A percentile compares a stretch with the other conserved stretches of the same genome.
phyloP scores from a whole-genome alignment of 2,329 filamentous ascomycete genomes.

The Cadophora luteo-olivacea region DNA sequence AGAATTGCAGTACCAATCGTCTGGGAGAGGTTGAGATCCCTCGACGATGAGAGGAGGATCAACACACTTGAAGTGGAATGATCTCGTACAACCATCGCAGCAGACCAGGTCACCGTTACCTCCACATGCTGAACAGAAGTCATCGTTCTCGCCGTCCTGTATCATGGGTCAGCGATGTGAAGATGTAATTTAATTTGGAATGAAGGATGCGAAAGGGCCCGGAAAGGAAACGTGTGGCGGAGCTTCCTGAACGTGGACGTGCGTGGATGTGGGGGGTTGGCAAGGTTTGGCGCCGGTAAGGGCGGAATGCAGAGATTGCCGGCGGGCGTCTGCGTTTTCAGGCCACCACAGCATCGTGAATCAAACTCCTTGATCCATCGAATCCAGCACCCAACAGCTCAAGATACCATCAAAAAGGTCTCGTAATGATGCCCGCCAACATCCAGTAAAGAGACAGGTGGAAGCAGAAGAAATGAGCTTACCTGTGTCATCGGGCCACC shows the following conservation, averaged over 20 bases:
- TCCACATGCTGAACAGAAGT: slow-evolving; percentile 86
- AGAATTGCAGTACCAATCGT: slow-evolving; percentile 86
- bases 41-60: slow-evolving; percentile 70
- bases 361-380: slow-evolving; percentile 29
- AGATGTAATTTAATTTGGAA: slow-evolving; percentile 28
- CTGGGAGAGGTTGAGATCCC: slow-evolving; percentile 62
- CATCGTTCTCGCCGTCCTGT: slow-evolving; percentile 78
- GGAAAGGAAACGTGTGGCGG: slow-evolving; percentile 14
- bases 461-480: slow-evolving; percentile 42
- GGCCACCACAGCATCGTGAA: slow-evolving; percentile 28
- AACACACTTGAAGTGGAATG: slow-evolving; percentile 89
- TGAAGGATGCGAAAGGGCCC: slow-evolving; percentile 24
- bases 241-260: slow-evolving; percentile 30
- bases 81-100: slow-evolving; percentile 89
- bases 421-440: slow-evolving; percentile 1
- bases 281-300: slow-evolving; percentile 42
- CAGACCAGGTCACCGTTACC: slow-evolving; percentile 86
- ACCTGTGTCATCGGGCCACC: slow-evolving; percentile 54
- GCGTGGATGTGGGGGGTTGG: slow-evolving; percentile 34
- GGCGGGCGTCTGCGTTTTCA: slow-evolving; percentile 36
- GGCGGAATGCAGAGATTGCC: slow-evolving; percentile 43
- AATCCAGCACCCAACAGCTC: slow-evolving; percentile 12
- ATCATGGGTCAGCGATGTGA: slow-evolving; percentile 38
- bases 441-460: not conserved
- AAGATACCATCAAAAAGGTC: not conserved